Percentiles rank a stretch among this genome's conserved stretches.
These are phyloP conservation scores for Ceratocystis eucalypticola DNA, from an alignment of 2,329 filamentous ascomycete species.

Conservation along the genomic window DNA sequence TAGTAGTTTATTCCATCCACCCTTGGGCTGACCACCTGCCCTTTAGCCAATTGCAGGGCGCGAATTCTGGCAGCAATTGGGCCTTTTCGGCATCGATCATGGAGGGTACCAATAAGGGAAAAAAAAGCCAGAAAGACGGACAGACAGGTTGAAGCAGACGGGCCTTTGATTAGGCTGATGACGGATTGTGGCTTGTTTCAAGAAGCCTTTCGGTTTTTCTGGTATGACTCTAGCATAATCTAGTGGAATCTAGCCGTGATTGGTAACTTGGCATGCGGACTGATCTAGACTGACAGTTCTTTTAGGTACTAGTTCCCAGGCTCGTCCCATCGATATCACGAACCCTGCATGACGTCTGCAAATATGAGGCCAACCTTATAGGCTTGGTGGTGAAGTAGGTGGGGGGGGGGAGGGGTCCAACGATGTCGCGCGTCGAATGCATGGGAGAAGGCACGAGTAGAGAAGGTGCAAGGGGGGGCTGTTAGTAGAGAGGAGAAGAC, in stretches of 20 bases:
- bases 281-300: too few species aligned
- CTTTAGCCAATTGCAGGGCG: too few species aligned
- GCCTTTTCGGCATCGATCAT: background rate
- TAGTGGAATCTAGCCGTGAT: background rate
- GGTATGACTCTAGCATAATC: background rate
- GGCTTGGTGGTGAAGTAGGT: too few species aligned
- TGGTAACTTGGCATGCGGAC: too few species aligned
- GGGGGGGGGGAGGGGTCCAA: background rate
- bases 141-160: background rate
- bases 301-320: background rate
- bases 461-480: background rate
- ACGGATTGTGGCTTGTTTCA: slow-evolving; percentile 8
- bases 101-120: background rate
- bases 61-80: too few species aligned
- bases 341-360: too few species aligned
- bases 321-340: too few species aligned
- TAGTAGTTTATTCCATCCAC: too few species aligned
- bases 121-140: background rate
- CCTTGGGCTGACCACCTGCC: too few species aligned
- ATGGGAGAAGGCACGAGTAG: background rate
- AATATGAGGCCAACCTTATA: too few species aligned
- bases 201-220: background rate
- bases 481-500: background rate
- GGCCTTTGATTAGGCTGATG: background rate
- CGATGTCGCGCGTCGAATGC: too few species aligned